Percentiles rank a stretch among this genome's conserved stretches.
Conservation (phyloP, 2,329 filamentous ascomycete genomes). For the Immersiporthe knoxdaviesiana region DNA sequence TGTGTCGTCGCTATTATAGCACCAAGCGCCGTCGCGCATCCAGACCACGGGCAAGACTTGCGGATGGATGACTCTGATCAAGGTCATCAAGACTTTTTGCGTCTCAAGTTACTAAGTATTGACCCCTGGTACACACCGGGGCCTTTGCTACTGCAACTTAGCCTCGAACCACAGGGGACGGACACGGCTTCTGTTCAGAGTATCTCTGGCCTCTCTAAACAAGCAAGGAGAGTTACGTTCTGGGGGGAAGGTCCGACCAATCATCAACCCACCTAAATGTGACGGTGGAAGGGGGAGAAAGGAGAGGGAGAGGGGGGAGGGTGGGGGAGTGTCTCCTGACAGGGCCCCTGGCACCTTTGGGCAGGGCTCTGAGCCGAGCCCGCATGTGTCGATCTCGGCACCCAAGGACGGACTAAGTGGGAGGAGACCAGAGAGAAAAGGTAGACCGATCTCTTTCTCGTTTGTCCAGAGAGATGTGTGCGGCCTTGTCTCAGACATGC, state of each 20-base stretch:
- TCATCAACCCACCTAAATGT: not conserved
- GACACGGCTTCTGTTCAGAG: not conserved
- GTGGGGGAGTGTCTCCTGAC: not conserved
- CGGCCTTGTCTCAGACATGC: constrained; percentile 4
- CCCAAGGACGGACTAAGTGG: not conserved
- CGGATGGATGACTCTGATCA: not conserved
- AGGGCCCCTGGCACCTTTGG: not conserved
- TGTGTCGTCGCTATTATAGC: not conserved
- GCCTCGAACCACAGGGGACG: not conserved
- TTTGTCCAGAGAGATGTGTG: not conserved
- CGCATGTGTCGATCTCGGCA: not conserved
- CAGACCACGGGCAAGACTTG: not conserved
- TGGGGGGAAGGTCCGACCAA: not conserved
- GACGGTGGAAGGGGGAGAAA: too few species aligned
- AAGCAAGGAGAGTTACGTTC: not conserved
- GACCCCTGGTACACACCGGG: not conserved
- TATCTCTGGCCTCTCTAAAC: not conserved
- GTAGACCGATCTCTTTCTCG: not conserved
- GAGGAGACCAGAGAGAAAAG: not conserved
- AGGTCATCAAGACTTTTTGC: not conserved
- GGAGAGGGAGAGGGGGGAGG: too few species aligned
- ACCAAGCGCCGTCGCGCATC: not conserved
- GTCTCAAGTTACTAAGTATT: not conserved
- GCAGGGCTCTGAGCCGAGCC: not conserved
- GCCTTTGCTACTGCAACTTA: not conserved